A percentile compares a stretch with the other conserved stretches of the same genome.
Evolutionary conservation across 2,329 filamentous ascomycete species (phyloP).

Genomic region (Aspergillus cejpii): DNA sequence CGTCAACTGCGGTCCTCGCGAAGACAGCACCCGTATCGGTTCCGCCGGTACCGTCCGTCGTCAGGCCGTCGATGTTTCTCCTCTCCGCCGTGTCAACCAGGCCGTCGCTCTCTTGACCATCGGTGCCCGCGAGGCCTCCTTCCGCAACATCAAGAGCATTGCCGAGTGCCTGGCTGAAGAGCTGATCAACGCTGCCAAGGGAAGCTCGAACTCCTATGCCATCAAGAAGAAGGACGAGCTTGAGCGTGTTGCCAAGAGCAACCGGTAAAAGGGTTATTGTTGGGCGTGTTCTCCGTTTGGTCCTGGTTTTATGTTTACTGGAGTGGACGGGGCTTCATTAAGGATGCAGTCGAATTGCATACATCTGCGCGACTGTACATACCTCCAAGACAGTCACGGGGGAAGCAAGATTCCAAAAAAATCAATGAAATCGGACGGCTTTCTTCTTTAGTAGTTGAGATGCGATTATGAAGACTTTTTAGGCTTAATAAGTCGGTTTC

Average conservation of each 20-base stretch:
- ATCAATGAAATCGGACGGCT: slow-evolving; percentile 34
- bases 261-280: slow-evolving; percentile 71
- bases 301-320: slow-evolving; percentile 36
- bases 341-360: slow-evolving; percentile 40
- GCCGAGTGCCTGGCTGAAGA: slow-evolving; percentile 99
- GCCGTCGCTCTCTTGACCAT: slow-evolving; percentile 98
- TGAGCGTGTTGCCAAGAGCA: slow-evolving; percentile 99
- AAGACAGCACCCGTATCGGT: slow-evolving; percentile 99
- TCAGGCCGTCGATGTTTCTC: slow-evolving; percentile 99
- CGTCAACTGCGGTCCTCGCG: slow-evolving; percentile 99
- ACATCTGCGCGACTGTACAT: slow-evolving; percentile 39
- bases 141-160: slow-evolving; percentile 99
- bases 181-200: slow-evolving; percentile 99
- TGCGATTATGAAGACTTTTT: slow-evolving; percentile 37
- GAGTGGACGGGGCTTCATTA: slow-evolving; percentile 38
- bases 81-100: slow-evolving; percentile 99
- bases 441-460: slow-evolving; percentile 39
- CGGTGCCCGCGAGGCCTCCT: slow-evolving; percentile 94
- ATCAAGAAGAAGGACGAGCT: slow-evolving; percentile 99
- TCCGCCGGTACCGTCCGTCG: slow-evolving; percentile 99
- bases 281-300: slow-evolving; percentile 37
- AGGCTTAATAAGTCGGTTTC: slow-evolving; percentile 18
- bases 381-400: slow-evolving; percentile 34
- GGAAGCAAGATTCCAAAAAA: slow-evolving; percentile 35
- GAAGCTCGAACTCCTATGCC: slow-evolving; percentile 99